Conservation (phyloP, 2,329 filamentous ascomycete genomes). For the Fusarium subglutinans region DNA sequence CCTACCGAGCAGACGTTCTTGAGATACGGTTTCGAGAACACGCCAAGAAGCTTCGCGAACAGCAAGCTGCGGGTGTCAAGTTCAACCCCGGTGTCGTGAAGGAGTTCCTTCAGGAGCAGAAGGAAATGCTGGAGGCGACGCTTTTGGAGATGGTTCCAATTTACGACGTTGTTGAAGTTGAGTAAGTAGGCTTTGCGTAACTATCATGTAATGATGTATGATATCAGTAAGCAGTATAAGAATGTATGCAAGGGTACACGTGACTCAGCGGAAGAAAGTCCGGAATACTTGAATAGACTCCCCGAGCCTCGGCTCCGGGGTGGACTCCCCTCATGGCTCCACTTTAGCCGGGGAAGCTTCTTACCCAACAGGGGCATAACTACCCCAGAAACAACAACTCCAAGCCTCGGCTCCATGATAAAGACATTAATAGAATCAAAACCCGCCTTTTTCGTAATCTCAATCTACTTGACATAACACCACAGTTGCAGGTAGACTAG, state of each 20-base stretch:
- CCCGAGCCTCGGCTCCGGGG: constrained; percentile 34
- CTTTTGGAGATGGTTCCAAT: constrained; percentile 27
- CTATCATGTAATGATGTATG: background rate
- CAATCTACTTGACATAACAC: background rate
- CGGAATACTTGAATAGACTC: background rate
- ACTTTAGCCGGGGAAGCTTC: constrained; percentile 25
- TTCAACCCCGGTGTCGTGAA: constrained; percentile 28
- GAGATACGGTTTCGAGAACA: constrained; percentile 58
- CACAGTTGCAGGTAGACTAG: background rate
- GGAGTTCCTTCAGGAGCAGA: constrained; percentile 38
- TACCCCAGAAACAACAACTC: background rate
- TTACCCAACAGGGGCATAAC: constrained; percentile 3
- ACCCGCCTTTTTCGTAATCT: background rate
- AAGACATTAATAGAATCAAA: background rate
- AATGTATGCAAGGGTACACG: background rate
- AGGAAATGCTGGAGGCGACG: constrained; percentile 37
- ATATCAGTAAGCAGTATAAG: background rate
- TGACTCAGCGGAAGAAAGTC: background rate
- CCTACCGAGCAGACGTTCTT: constrained; percentile 48
- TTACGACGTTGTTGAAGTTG: constrained; percentile 8
- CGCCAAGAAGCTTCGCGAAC: constrained; percentile 17
- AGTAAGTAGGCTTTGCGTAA: background rate
- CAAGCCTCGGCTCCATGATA: constrained; percentile 20
- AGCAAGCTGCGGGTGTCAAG: constrained; percentile 7
- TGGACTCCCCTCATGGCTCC: constrained; percentile 21